phyloP scores from a whole-genome alignment of 2,329 filamentous ascomycete genomes.

The Sarocladiaceae sp. region DNA sequence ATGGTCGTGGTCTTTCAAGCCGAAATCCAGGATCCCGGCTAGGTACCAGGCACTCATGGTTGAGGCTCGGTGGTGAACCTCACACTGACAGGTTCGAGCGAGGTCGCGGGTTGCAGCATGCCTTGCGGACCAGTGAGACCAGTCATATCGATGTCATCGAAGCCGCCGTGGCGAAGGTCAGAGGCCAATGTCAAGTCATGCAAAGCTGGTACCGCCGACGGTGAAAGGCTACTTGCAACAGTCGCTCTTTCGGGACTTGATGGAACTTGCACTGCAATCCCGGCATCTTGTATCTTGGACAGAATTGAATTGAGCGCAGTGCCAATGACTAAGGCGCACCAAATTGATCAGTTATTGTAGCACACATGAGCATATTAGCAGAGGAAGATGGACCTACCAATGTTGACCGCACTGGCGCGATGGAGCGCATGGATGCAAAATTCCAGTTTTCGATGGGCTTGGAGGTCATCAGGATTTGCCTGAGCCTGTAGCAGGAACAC shows the following conservation, averaged over 20 bases:
- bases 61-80: conserved; percentile 7
- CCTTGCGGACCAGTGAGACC: conserved; percentile 16
- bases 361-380: neutral
- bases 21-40: too few relatives aligned
- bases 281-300: conserved; percentile 24
- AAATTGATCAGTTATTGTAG: neutral
- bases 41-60: conserved; percentile 12
- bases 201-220: conserved; percentile 1
- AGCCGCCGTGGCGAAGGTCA: conserved; percentile 6
- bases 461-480: conserved; percentile 48
- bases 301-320: conserved; percentile 44
- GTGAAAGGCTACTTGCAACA: neutral
- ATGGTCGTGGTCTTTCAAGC: too few relatives aligned
- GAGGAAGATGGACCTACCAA: conserved; percentile 31
- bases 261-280: conserved; percentile 8
- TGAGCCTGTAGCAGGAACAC: conserved; percentile 58
- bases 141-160: conserved; percentile 16
- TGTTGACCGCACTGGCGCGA: conserved; percentile 47
- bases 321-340: conserved; percentile 38
- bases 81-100: conserved; percentile 20
- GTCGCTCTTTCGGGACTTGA: neutral
- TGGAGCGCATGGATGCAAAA: conserved; percentile 52
- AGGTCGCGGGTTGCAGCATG: conserved; percentile 18
- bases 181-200: conserved; percentile 6
- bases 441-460: conserved; percentile 47